phyloP scores from a whole-genome alignment of 2,329 filamentous ascomycete species.

The Fulvia fulva region DNA sequence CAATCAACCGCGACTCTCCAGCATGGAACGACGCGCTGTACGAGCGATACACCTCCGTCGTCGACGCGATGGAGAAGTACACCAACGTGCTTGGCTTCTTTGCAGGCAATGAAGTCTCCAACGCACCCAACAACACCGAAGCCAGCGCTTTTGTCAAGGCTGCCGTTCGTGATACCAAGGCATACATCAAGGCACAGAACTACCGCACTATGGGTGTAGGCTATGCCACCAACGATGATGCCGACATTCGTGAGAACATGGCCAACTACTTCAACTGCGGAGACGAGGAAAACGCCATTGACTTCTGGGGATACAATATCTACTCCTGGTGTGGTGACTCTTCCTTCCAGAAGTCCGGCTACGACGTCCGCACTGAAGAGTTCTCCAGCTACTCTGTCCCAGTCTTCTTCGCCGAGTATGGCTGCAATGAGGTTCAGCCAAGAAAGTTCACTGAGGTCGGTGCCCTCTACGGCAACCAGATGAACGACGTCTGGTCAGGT shows the following conservation, averaged over 20 bases:
- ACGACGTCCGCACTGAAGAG: constrained; percentile 75
- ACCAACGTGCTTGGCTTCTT: constrained; percentile 96
- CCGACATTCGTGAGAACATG: constrained; percentile 73
- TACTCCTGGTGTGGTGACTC: constrained; percentile 98
- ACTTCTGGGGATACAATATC: constrained; percentile 99
- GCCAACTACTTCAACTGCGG: constrained; percentile 96
- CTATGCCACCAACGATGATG: constrained; percentile 93
- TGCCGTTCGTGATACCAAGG: constrained; percentile 92
- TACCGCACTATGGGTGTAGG: constrained; percentile 82
- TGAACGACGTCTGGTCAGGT: constrained; percentile 86
- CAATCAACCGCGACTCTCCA: constrained; percentile 79
- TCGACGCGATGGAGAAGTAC: constrained; percentile 79
- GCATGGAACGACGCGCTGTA: constrained; percentile 76
- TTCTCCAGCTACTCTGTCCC: constrained; percentile 88
- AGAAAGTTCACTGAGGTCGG: constrained; percentile 82
- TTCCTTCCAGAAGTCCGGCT: constrained; percentile 71
- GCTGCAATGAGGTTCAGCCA: constrained; percentile 72
- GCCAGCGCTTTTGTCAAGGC: constrained; percentile 96
- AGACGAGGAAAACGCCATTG: constrained; percentile 62
- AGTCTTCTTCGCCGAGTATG: constrained; percentile 98
- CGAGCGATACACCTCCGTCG: constrained; percentile 74
- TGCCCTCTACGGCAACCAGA: constrained; percentile 73
- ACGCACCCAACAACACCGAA: constrained; percentile 79
- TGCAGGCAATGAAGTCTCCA: constrained; percentile 95
- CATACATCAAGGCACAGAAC: constrained; percentile 77